Conservation (phyloP, 2,329 filamentous ascomycete genomes). For the Fusarium pseudonygamai region DNA sequence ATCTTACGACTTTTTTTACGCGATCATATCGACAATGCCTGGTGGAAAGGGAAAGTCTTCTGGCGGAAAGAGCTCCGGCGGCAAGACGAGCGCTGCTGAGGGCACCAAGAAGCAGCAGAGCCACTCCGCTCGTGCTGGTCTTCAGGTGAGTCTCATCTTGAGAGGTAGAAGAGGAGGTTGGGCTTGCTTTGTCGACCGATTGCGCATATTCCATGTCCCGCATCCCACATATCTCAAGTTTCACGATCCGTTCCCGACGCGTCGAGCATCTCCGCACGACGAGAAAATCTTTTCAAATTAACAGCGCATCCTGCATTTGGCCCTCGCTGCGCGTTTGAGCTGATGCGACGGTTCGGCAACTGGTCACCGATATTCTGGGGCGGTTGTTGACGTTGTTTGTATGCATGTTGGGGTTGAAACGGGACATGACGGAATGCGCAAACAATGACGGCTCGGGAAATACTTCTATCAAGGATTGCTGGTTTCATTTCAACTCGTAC, state of each 20-base stretch:
- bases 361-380: slow-evolving; percentile 11
- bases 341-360: slow-evolving; percentile 16
- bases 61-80: slow-evolving; percentile 87
- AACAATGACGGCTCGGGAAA: slow-evolving; percentile 12
- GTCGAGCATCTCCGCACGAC: slow-evolving; percentile 39
- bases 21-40: slow-evolving; percentile 61
- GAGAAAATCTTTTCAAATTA: slow-evolving; percentile 31
- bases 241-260: slow-evolving; percentile 35
- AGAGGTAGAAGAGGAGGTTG: slow-evolving; percentile 7
- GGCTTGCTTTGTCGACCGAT: slow-evolving; percentile 29
- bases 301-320: slow-evolving; percentile 8
- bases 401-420: slow-evolving; percentile 18
- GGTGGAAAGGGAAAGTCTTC: slow-evolving; percentile 95
- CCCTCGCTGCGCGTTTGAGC: neutral
- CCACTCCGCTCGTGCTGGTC: slow-evolving; percentile 92
- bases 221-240: slow-evolving; percentile 39
- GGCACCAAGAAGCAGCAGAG: slow-evolving; percentile 89
- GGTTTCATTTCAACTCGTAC: slow-evolving; percentile 7
- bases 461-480: slow-evolving; percentile 15
- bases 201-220: slow-evolving; percentile 41
- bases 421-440: slow-evolving; percentile 29
- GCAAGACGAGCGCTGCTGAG: slow-evolving; percentile 73
- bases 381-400: neutral
- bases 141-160: slow-evolving; percentile 76
- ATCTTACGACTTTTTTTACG: slow-evolving; percentile 35